These are phyloP conservation scores for Aspergillus ibericus DNA, from an alignment of 2,329 filamentous ascomycete genomes.

Conservation along the genomic window DNA sequence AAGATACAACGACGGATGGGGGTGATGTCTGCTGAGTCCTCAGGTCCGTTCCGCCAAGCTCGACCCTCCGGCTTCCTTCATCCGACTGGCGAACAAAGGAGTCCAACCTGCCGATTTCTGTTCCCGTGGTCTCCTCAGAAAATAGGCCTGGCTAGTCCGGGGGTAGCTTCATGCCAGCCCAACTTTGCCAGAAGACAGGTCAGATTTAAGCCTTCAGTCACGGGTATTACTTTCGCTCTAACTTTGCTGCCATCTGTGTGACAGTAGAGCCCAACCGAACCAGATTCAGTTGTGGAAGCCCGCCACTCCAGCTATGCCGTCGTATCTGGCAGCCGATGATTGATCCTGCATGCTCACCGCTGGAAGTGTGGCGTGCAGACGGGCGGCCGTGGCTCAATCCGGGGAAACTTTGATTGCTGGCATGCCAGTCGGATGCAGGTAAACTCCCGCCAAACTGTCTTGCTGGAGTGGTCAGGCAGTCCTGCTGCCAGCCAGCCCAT, in stretches of 20 bases:
- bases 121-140: not conserved
- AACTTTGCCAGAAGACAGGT: constrained; percentile 1
- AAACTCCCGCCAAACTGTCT: not conserved
- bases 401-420: not conserved
- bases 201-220: not conserved
- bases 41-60: not conserved
- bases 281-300: not conserved
- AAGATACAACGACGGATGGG: not conserved
- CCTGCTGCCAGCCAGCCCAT: constrained; percentile 1
- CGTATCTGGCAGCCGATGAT: not conserved
- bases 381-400: not conserved
- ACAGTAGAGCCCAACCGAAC: not conserved
- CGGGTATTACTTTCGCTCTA: not conserved
- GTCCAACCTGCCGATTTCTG: not conserved
- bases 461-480: not conserved
- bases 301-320: not conserved
- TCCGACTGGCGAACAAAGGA: not conserved
- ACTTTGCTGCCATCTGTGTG: not conserved
- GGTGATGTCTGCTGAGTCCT: not conserved
- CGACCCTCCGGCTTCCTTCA: not conserved
- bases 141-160: not conserved
- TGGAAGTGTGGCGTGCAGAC: not conserved
- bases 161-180: not conserved
- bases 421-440: not conserved
- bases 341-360: not conserved